Evolutionary conservation across 169 alveolate species (phyloP), one percentile per base, ranked within the genome.

Genomic region (Plasmodium billcollinsi): DNA sequence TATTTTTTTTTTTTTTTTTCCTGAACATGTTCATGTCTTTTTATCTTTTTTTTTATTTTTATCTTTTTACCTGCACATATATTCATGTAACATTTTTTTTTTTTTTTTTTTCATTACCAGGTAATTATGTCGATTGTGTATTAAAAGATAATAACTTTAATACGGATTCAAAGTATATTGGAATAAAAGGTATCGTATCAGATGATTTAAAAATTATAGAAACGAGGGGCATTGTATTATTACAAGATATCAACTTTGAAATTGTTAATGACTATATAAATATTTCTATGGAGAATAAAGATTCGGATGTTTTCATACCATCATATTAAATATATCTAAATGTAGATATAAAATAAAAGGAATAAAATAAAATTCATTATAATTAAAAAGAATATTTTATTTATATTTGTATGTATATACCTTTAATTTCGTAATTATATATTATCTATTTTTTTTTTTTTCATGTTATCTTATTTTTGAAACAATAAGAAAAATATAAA

Each of bases 111-210:
- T n/a, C 21, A 20, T 21, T 63, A 50, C 18, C 69, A 80, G 90
- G 90, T 7, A 80, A 80, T 29, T 58, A 33, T 24, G 90, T 80
- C 62, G 90, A 80, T 1, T 80, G 90, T 21, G 33, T 80, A 14
- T 15, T 80, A 18, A 54, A 52, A 50, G 90, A 80, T 14, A 33
- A 47, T 4, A 61, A 67, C 14, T 21, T 69, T 5, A 52, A 69
- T 20, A 4, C 33, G 15, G 43, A 66, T 50, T 45, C 85, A 33
- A 80, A 80, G 62, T 66, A 69, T 29, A 24, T 80, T 12, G 90
- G 90, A 6, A 69, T 80, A 69, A 80, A 80, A 80, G 90, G 90
- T 5, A 80, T 66, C 52, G 90, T 80, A 49, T 69, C 90, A 59
- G 54, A 80, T 49, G 73, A 80, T 26, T 69, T 80, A 80, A 80